phyloP scores from a whole-genome alignment of 208 protist genomes.

The Acanthamoeba sp. region DNA sequence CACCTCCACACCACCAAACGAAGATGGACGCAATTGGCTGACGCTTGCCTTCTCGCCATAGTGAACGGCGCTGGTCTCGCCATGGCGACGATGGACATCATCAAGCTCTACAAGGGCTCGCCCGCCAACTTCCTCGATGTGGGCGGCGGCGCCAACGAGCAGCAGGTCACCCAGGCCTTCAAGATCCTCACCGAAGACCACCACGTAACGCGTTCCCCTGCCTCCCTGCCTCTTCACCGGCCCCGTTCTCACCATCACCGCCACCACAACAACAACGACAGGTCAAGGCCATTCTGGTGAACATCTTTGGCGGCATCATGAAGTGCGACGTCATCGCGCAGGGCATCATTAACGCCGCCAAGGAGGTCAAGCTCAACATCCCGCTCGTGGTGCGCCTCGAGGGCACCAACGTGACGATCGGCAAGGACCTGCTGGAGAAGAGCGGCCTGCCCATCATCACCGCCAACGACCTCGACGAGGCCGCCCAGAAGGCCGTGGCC shows the following conservation, averaged over 20 bases:
- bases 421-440: slow-evolving; percentile 95
- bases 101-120: slow-evolving; percentile 97
- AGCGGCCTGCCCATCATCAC: slow-evolving; percentile 86
- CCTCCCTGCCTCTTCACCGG: background rate
- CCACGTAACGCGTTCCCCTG: slow-evolving; percentile 88
- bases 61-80: slow-evolving; percentile 99
- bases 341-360: slow-evolving; percentile 95
- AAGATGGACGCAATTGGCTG: background rate
- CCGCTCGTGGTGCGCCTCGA: slow-evolving; percentile 95
- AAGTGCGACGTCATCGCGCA: slow-evolving; percentile 97
- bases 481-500: slow-evolving; percentile 86
- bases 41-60: background rate
- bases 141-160: slow-evolving; percentile 93
- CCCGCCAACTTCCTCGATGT: slow-evolving; percentile 99
- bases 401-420: slow-evolving; percentile 97
- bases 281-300: slow-evolving; percentile 97
- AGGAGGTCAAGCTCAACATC: slow-evolving; percentile 92
- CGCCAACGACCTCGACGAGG: slow-evolving; percentile 89
- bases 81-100: slow-evolving; percentile 99
- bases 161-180: slow-evolving; percentile 97
- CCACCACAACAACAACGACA: slow-evolving; percentile 37
- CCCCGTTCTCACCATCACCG: background rate
- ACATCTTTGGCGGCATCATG: slow-evolving; percentile 99
- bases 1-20: background rate
- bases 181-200: slow-evolving; percentile 97